A percentile compares a stretch with the other conserved stretches of the same genome.
These are phyloP conservation scores for Eragrostis tef DNA, from an alignment of 202 grass and related monocot species.

Conservation along the genomic window DNA sequence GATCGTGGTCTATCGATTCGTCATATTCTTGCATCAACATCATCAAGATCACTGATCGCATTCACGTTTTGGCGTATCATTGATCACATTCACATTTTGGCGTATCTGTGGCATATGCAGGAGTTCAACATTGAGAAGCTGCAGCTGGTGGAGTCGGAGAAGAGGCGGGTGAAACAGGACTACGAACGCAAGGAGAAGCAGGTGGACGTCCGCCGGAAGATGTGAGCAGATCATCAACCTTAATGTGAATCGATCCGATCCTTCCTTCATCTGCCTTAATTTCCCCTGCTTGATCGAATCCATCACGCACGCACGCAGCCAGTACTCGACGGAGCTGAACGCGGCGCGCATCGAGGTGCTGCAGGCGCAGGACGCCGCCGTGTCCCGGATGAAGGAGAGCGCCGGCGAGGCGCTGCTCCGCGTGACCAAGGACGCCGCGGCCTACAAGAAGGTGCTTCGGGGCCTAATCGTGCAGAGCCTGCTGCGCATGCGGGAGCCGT, in stretches of 20 bases:
- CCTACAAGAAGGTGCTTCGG: constrained; percentile 77
- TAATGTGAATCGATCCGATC: too few species aligned
- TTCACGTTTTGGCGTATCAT: not conserved
- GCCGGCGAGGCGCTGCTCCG: constrained; percentile 60
- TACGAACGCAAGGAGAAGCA: constrained; percentile 77
- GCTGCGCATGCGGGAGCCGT: constrained; percentile 73
- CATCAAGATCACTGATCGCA: not conserved
- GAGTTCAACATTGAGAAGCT: constrained; percentile 80
- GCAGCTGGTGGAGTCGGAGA: constrained; percentile 72
- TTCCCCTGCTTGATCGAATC: too few species aligned
- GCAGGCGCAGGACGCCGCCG: constrained; percentile 75
- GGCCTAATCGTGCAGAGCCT: constrained; percentile 79
- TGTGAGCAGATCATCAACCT: constrained; percentile 42
- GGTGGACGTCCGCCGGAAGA: constrained; percentile 64
- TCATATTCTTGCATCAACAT: too few species aligned
- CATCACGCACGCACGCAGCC: constrained; percentile 36
- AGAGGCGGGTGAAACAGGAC: constrained; percentile 56
- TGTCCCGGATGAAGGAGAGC: constrained; percentile 61
- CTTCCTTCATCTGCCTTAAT: not conserved
- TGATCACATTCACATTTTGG: not conserved
- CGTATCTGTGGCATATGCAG: not conserved
- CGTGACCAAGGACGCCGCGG: constrained; percentile 50
- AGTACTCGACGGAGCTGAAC: constrained; percentile 88
- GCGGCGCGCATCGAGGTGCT: constrained; percentile 82
- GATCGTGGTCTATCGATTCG: too few species aligned